Evolutionary conservation across 2,329 filamentous ascomycete species (phyloP).

Genomic region (Fusarium neocosmosporiellum): DNA sequence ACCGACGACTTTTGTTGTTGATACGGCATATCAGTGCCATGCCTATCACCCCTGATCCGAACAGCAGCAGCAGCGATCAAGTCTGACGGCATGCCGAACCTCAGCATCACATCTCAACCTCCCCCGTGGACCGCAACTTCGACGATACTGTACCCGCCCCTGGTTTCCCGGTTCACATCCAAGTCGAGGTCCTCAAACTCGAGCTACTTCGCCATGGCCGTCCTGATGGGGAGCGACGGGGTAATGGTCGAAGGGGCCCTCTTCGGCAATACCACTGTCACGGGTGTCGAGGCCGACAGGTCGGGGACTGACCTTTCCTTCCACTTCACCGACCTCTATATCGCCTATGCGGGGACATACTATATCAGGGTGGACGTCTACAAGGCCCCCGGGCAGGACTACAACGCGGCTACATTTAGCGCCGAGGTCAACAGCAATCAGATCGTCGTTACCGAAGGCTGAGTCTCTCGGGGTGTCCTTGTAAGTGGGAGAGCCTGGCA

Average conservation of each 20-base stretch:
- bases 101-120: constrained; percentile 41
- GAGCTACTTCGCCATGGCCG: constrained; percentile 44
- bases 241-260: constrained; percentile 34
- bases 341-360: constrained; percentile 39
- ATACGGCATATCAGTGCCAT: constrained; percentile 14
- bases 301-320: constrained; percentile 34
- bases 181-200: not conserved
- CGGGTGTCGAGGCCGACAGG: constrained; percentile 23
- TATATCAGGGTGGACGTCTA: constrained; percentile 46
- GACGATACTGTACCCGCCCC: constrained; percentile 36
- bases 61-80: not conserved
- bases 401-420: constrained; percentile 20
- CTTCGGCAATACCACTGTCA: constrained; percentile 29
- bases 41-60: not conserved
- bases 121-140: constrained; percentile 30
- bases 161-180: constrained; percentile 33
- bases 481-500: constrained; percentile 4
- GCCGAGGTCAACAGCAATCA: constrained; percentile 27
- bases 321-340: constrained; percentile 41
- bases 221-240: constrained; percentile 34
- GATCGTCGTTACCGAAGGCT: constrained; percentile 25
- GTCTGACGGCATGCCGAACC: constrained; percentile 19
- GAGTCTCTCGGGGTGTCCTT: not conserved
- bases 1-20: not conserved
- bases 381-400: constrained; percentile 24